These are phyloP conservation scores for Euphorbia schlechtendalii DNA, from an alignment of 441 rosid species.

Conservation along the genomic window DNA sequence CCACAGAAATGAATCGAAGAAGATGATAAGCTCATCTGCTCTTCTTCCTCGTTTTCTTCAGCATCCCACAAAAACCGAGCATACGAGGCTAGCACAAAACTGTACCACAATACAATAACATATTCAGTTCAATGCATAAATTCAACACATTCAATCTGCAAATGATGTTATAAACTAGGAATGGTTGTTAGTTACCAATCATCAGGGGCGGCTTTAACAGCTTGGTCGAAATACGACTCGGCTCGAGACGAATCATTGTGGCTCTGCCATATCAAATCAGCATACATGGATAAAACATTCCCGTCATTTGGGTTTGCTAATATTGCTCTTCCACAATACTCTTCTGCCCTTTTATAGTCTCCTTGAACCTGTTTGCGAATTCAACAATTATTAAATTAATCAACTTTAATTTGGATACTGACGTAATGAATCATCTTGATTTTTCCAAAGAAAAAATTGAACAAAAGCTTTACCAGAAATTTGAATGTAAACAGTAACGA, in stretches of 20 bases:
- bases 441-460: no score
- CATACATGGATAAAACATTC: conserved; percentile 67
- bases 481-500: no score
- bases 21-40: conserved; percentile 26
- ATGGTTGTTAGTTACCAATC: conserved; percentile 45
- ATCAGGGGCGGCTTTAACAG: conserved; percentile 67
- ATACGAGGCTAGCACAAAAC: conserved; percentile 76
- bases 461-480: no score
- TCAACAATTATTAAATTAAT: background rate
- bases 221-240: conserved; percentile 61
- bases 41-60: conserved; percentile 38
- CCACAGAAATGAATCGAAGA: conserved; percentile 28
- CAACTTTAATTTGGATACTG: background rate
- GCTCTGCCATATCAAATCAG: conserved; percentile 64
- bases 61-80: conserved; percentile 90
- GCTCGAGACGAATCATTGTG: conserved; percentile 67
- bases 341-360: conserved; percentile 61
- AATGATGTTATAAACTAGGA: background rate
- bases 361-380: conserved; percentile 43
- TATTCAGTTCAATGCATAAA: conserved; percentile 1
- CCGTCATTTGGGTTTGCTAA: conserved; percentile 55
- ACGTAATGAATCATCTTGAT: no score
- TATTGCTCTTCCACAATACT: conserved; percentile 72
- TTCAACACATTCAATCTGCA: background rate
- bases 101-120: conserved; percentile 29